Conservation (phyloP, 805 yeast genomes). For the Barnettozyma californica region DNA sequence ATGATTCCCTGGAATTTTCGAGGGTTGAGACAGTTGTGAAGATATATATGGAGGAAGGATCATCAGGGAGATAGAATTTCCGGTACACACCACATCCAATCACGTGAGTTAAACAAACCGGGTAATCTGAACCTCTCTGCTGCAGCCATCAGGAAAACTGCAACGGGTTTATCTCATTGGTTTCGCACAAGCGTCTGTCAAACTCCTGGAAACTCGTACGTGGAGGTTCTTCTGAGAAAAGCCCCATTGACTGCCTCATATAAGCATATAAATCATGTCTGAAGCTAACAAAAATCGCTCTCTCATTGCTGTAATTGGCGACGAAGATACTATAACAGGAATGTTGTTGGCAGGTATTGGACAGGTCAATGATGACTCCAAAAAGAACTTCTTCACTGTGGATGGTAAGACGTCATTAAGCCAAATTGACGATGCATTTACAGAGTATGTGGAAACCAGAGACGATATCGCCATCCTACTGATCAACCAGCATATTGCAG, state of each 20-base stretch:
- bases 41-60: not conserved
- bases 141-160: not conserved
- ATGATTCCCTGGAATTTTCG: not conserved
- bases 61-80: not conserved
- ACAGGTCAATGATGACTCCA: constrained; percentile 56
- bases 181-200: not conserved
- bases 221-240: not conserved
- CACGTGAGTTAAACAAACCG: not conserved
- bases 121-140: not conserved
- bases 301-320: constrained; percentile 91
- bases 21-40: not conserved
- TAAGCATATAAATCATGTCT: constrained; percentile 15
- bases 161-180: not conserved
- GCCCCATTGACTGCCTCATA: not conserved
- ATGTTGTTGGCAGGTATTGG: constrained; percentile 94
- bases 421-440: constrained; percentile 70
- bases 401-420: constrained; percentile 76
- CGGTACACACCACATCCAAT: not conserved
- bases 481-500: constrained; percentile 94
- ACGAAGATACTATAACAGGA: constrained; percentile 96
- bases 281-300: constrained; percentile 59
- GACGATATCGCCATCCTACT: constrained; percentile 89
- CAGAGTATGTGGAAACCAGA: constrained; percentile 63
- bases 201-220: not conserved
- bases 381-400: constrained; percentile 73